Percentiles rank a stretch among this genome's conserved stretches.
phyloP scores from a whole-genome alignment of 768 basidiomycete species.

The Calocera viscosa region DNA sequence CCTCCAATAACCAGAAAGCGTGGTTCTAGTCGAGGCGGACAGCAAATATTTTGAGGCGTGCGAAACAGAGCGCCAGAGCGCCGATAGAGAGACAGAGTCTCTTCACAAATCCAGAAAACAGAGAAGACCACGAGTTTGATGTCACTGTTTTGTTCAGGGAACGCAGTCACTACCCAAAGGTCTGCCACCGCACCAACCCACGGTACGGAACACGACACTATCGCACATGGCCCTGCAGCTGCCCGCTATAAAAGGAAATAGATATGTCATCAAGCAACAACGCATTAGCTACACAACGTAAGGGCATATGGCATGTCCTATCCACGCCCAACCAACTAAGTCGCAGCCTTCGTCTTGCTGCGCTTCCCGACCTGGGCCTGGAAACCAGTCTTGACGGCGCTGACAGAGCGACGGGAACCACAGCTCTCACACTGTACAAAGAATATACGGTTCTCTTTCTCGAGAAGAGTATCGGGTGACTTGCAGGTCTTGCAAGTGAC shows the following conservation, averaged over 20 bases:
- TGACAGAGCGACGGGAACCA: conserved; percentile 81
- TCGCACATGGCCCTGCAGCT: no score
- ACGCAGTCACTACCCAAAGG: no score
- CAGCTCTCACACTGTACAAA: conserved; percentile 93
- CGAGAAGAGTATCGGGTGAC: conserved; percentile 89
- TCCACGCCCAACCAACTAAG: not conserved
- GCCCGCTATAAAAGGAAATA: not conserved
- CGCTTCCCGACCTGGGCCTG: conserved; percentile 73
- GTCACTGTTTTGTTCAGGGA: no score
- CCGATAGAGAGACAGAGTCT: no score
- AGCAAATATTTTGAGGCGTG: no score
- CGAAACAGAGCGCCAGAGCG: no score
- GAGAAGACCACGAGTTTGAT: no score
- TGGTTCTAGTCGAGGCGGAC: no score
- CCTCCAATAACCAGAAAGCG: no score
- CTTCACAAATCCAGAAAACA: no score
- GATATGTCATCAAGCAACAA: not conserved
- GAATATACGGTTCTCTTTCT: conserved; percentile 97
- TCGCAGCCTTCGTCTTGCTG: conserved; percentile 13
- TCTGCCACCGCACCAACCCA: no score
- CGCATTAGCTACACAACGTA: not conserved
- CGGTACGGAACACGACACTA: no score
- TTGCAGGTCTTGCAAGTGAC: conserved; percentile 99
- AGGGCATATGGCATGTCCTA: not conserved
- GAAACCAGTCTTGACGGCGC: conserved; percentile 96